Evolutionary conservation across 768 basidiomycete genomes (phyloP), one percentile per base, ranked within the genome.

Genomic region (Leccinum broughii): DNA sequence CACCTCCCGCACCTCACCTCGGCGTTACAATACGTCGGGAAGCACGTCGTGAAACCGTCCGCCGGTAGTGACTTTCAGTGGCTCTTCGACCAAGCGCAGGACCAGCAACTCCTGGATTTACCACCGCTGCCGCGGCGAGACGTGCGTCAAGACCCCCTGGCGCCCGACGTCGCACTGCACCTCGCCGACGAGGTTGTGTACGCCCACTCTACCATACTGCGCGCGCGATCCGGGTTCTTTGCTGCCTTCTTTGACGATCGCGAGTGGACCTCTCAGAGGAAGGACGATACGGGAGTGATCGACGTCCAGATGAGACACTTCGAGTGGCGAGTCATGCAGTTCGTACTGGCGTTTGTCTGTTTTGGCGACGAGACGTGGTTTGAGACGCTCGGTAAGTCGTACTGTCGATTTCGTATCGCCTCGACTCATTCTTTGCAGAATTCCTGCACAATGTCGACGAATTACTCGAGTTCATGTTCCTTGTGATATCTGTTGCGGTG

Each of bases 221-320:
- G 93, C 11, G 84, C 93, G 0, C 84, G 95, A 1, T 94, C 90
- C 24, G 81, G 84, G 3, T 89, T 97, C 66, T 98, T 99, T 69
- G 77, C 85, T 10, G 83, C 83, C 34, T 89, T 99, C 75, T 94
- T 96, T 71, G 85, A 85, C 46, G 87, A 94, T 65, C 76, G 79
- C 15, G 91, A 85, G 35, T 99, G 97, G 95, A 92, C 91, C 13
- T 68, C 57, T 26, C 78, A 80, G 39, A 81, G 94, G 30, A 83
- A 86, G 79, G 77, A 77, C 61, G 17, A 69, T 66, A 68, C 77
- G 6, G 89, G 87, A 1, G 75, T 80, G 11, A 66, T 96, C 8
- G 72, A 74, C n/a, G 74, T 98, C 48, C 75, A 92, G 64, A 77
- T 98, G 78, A 72, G 71, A 59, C 94, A 97, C 73, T 66, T 93